Evolutionary conservation across 2,329 filamentous ascomycete genomes (phyloP).

Genomic region (Aspergillus fructus): DNA sequence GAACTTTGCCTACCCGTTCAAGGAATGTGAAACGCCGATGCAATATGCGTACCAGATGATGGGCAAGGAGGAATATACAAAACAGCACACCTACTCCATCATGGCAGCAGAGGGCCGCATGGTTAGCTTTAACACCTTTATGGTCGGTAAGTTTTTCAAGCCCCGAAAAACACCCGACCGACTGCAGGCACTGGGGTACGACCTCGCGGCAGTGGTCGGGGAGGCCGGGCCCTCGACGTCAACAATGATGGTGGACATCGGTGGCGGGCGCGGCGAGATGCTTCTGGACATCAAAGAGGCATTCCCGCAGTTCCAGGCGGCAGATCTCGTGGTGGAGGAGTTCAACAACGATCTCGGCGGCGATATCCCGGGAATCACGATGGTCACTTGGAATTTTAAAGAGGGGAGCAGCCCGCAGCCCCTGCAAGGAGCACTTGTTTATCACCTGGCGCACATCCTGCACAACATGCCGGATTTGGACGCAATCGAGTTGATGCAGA

Average conservation of each 20-base stretch:
- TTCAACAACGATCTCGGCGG: constrained; percentile 31
- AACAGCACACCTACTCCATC: constrained; percentile 38
- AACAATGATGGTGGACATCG: constrained; percentile 37
- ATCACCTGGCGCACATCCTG: constrained; percentile 37
- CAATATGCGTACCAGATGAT: constrained; percentile 37
- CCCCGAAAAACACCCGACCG: constrained; percentile 34
- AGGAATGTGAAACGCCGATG: constrained; percentile 32
- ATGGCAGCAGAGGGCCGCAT: constrained; percentile 38
- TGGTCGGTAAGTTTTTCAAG: constrained; percentile 39
- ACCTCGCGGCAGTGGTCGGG: constrained; percentile 27
- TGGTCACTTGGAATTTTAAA: constrained; percentile 39
- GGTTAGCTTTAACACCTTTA: constrained; percentile 41
- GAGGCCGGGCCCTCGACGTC: constrained; percentile 11
- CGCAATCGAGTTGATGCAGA: constrained; percentile 36
- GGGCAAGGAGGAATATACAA: constrained; percentile 28
- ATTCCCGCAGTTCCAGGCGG: constrained; percentile 27
- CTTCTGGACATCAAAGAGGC: constrained; percentile 37
- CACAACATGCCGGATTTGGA: constrained; percentile 40
- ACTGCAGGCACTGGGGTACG: constrained; percentile 30
- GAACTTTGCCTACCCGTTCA: constrained; percentile 38
- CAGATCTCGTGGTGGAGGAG: constrained; percentile 37
- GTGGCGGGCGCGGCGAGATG: constrained; percentile 37
- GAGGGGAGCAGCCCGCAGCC: constrained; percentile 31
- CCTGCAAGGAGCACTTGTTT: constrained; percentile 32
- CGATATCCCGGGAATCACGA: constrained; percentile 25